Evolutionary conservation across 805 yeast genomes (phyloP).

Genomic region (Starmerella apis): DNA sequence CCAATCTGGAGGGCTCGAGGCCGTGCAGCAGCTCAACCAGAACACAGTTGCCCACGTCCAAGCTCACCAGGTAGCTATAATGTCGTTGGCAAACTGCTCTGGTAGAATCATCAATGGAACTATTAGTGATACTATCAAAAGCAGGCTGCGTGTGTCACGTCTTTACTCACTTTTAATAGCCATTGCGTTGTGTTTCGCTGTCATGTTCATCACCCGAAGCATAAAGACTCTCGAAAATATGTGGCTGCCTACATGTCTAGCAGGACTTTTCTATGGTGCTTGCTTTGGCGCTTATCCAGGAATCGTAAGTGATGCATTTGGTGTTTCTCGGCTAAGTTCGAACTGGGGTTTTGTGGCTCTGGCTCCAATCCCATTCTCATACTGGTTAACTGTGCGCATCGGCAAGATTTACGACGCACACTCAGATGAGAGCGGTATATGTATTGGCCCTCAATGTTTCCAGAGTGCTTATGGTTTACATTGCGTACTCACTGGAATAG

Average conservation of each 20-base stretch:
- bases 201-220: conserved; percentile 37
- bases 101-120: conserved; percentile 60
- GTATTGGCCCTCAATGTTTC: conserved; percentile 21
- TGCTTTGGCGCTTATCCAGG: conserved; percentile 64
- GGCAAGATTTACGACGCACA: conserved; percentile 51
- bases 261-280: conserved; percentile 65
- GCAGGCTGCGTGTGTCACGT: conserved; percentile 36
- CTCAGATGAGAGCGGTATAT: conserved; percentile 25
- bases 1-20: conserved; percentile 30
- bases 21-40: conserved; percentile 8
- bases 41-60: conserved; percentile 36
- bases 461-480: conserved; percentile 20
- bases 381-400: conserved; percentile 49
- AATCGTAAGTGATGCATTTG: conserved; percentile 65
- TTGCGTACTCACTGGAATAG: conserved; percentile 10
- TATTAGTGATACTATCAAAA: conserved; percentile 49
- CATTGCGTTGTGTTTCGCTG: conserved; percentile 36
- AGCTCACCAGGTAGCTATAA: conserved; percentile 60
- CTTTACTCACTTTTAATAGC: conserved; percentile 49
- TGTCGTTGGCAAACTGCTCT: conserved; percentile 54
- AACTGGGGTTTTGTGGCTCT: conserved; percentile 65
- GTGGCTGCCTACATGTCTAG: conserved; percentile 44
- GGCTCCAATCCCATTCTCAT: conserved; percentile 55
- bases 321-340: conserved; percentile 53
- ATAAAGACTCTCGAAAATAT: conserved; percentile 28